Evolutionary conservation across 148 eudicot genomes (phyloP).

Genomic region (Bassia scoparia): DNA sequence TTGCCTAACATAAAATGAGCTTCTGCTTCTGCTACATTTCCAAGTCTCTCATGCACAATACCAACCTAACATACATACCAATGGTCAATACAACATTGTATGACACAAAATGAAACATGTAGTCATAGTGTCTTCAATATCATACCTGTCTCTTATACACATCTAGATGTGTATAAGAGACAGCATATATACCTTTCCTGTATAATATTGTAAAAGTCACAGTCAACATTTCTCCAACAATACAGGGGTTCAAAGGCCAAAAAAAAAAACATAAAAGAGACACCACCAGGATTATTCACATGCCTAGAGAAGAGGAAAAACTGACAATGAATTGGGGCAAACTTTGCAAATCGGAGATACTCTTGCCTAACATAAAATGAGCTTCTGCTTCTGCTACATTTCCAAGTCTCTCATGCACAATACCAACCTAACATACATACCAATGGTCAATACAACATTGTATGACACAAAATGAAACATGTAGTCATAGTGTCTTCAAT

Average conservation of each 20-base stretch:
- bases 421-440: conserved; percentile 49
- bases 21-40: conserved; percentile 84
- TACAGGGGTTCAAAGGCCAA: not conserved
- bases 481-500: not conserved
- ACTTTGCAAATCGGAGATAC: conserved; percentile 54
- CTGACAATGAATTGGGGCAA: conserved; percentile 56
- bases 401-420: conserved; percentile 72
- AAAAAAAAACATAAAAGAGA: conserved; percentile 7
- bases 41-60: conserved; percentile 64
- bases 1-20: conserved; percentile 64
- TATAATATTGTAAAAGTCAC: conserved; percentile 18
- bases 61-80: conserved; percentile 48
- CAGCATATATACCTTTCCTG: too few relatives aligned
- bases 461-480: conserved; percentile 10
- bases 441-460: conserved; percentile 3
- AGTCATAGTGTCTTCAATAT: not conserved
- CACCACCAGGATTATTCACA: conserved; percentile 9
- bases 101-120: conserved; percentile 9
- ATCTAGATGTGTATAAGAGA: too few relatives aligned
- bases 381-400: conserved; percentile 81
- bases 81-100: conserved; percentile 6
- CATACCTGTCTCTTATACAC: conserved; percentile 10
- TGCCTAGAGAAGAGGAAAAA: conserved; percentile 71
- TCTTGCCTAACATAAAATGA: conserved; percentile 63
- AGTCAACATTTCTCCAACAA: conserved; percentile 1